Evolutionary conservation across 208 protist species (phyloP).

Genomic region (Endotrypanum monterogeii): DNA sequence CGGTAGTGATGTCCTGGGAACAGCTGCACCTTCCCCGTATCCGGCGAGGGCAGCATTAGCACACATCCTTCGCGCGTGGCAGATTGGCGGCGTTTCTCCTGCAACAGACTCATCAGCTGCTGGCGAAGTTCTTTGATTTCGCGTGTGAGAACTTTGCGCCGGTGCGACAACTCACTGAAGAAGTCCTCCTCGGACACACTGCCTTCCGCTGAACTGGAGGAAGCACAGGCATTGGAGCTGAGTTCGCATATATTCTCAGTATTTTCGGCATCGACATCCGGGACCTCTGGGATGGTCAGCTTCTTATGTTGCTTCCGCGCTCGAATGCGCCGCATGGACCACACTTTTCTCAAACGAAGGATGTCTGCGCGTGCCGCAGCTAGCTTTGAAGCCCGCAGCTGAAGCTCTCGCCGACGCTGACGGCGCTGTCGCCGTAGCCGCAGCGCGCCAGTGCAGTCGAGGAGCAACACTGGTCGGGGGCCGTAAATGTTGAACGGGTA

Average conservation of each 20-base stretch:
- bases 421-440: conserved; percentile 11
- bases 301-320: background rate
- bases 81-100: conserved; percentile 3
- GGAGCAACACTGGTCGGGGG: conserved; percentile 26
- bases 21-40: conserved; percentile 49
- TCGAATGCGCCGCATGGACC: conserved; percentile 13
- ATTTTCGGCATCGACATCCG: background rate
- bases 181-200: background rate
- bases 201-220: background rate
- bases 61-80: conserved; percentile 24
- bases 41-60: conserved; percentile 56
- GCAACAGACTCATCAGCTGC: conserved; percentile 4
- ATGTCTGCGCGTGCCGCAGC: conserved; percentile 8
- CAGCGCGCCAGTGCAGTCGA: conserved; percentile 30
- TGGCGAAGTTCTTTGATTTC: background rate
- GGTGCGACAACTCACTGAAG: conserved; percentile 3
- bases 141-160: conserved; percentile 9
- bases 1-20: conserved; percentile 48
- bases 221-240: background rate
- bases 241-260: no score
- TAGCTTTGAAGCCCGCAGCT: background rate
- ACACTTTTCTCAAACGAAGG: background rate
- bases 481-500: conserved; percentile 10
- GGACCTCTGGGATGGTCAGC: background rate
- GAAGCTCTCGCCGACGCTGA: conserved; percentile 13